Evolutionary conservation across 345 rosid species (phyloP), one percentile per base, ranked within the genome.

Genomic region (Citrus hindsii): DNA sequence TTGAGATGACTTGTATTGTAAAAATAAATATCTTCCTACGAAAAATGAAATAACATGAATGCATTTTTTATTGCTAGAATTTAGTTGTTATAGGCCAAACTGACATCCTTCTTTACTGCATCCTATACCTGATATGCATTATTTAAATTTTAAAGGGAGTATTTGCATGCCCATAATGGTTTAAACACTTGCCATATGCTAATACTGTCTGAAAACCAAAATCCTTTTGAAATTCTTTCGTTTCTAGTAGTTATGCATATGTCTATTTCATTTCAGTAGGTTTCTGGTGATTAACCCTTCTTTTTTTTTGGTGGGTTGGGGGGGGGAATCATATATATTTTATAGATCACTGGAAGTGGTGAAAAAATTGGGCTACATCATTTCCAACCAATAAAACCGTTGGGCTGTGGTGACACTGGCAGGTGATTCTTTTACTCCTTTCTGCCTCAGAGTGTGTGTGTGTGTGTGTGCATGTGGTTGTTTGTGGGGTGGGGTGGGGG

Each of bases 361-460:
- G 98, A 86, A 82, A 87, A 79, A 77, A 89, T 94, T 72, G 95
- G 97, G 48, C 82, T 96, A 30, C 89, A 88, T 76, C 97, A 96
- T 89, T 96, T 96, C 84, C 91, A 89, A 85, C 99, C 99, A 58
- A 83, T 94, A 81, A 96, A 86, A 86, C 99, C 99, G 4, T 79
- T 96, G 80, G 99, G 99, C 19, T 91, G 95, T 58, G 99, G 99
- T 76, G 99, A 96, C 84, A 92, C 99, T 75, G 98, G 99, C 85
- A 93, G 99, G 99, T 96, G 88, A 66, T 27, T 28, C 35, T 22
- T 22, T 79, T 67, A 32, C 33, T 56, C 19, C 48, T 30, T 37
- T 63, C 27, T 35, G 16, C 59, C 38, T 32, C 5, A 7, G 18
- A 8, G 37, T 1, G 38, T 6, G 6, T n/a, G 37, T 0, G 38